A percentile compares a stretch with the other conserved stretches of the same genome.
Conservation (phyloP, 148 eudicot genomes). For the Rhododendron vialii region DNA sequence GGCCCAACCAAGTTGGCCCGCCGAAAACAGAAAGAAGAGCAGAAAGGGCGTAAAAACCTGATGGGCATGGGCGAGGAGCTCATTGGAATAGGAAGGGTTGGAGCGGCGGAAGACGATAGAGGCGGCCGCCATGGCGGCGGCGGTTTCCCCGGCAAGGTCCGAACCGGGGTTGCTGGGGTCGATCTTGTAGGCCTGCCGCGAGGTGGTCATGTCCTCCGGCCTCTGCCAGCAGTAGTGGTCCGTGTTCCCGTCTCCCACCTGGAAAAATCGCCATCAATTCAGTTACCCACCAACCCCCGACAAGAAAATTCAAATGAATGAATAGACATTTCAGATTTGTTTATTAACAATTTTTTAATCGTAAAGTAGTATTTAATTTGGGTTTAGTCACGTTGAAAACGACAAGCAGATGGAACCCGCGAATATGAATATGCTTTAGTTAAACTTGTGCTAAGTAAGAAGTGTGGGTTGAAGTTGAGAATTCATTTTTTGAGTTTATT, state of each 20-base stretch:
- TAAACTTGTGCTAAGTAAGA: background rate
- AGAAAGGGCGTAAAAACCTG: conserved; percentile 41
- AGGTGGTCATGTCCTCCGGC: conserved; percentile 96
- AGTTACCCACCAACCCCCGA: background rate
- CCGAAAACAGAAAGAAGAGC: background rate
- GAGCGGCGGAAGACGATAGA: conserved; percentile 65
- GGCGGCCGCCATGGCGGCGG: conserved; percentile 94
- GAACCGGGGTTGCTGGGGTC: conserved; percentile 85
- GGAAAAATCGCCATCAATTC: background rate
- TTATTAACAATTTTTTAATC: background rate
- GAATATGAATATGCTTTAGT: background rate
- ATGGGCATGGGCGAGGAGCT: conserved; percentile 74
- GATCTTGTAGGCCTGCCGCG: conserved; percentile 70
- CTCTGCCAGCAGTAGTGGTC: conserved; percentile 99
- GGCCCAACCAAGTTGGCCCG: background rate
- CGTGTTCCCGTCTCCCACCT: conserved; percentile 97
- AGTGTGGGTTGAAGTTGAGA: background rate
- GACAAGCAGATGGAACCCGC: conserved; percentile 3
- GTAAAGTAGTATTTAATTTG: background rate
- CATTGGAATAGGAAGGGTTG: conserved; percentile 60
- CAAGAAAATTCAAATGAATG: background rate
- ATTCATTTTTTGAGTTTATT: background rate
- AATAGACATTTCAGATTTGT: background rate
- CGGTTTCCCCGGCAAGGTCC: conserved; percentile 93
- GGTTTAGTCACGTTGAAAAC: conserved; percentile 5